Base-by-base conservation (phyloP, 1,284 basidiomycete species). In the Hypsizygus ulmarius region DNA sequence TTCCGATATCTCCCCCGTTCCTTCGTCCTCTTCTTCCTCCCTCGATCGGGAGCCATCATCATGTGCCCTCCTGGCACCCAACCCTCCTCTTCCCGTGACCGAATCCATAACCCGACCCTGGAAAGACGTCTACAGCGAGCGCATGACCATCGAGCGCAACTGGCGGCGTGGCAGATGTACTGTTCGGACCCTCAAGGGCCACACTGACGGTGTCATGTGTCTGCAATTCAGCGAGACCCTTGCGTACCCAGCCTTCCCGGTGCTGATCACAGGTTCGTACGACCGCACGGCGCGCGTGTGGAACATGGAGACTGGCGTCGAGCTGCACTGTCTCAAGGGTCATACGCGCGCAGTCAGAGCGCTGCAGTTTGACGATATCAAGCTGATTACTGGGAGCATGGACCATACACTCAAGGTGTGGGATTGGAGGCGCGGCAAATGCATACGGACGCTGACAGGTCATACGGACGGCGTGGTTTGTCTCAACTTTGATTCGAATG, bases 91-190 rank as follows among this genome's bases (percentile, higher is more conserved):
- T 10, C 51, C 61, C 37, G 16, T 39, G 19, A 40, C 53, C 9
- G 51, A 53, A 44, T 66, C 67, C 7, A 39, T 79, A 47, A 93
- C 90, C 12, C 84, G 93, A 40, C 97, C 96, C 0, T 99, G 97
- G 97, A 99, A 99, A 68, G 85, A 90, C 53, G 95, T 99, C n/a
- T 99, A 99, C 70, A 94, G 91, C 65, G 97, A 99, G 67, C 86
- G 97, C 12, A 81, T 99, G 59, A 87, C 88, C 25, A 85, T 99
- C 47, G 96, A 98, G 69, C 84, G 93, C 38, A 99, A 99, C 66
- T 99, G 97, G 97, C 83, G 96, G 28, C 85, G 93, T 43, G 96
- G 95, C 5, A 82, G 92, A 30, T 96, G 87, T 68, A 85, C 81
- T 3, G 87, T 89, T 39, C 88, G 87, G 39, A 90, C 86, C 0